These are phyloP conservation scores for Picochlorum costavermella DNA, from an alignment of 139 green algal genomes.

Conservation along the genomic window DNA sequence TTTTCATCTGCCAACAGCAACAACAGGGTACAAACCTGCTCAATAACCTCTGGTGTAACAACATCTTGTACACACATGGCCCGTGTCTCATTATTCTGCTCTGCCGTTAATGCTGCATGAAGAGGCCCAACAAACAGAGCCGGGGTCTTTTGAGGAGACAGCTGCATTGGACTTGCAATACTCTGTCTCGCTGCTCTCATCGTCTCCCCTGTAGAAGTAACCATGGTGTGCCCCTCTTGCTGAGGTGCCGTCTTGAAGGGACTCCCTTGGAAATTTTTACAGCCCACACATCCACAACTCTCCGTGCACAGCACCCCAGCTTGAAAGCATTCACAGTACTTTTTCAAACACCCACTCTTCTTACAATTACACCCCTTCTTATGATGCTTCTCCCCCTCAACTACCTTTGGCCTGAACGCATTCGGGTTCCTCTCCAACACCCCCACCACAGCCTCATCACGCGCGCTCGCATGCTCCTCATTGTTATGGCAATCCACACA, in stretches of 20 bases:
- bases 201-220: not conserved
- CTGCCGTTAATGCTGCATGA: not conserved
- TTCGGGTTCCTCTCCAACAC: conserved; percentile 85
- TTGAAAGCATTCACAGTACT: conserved; percentile 71
- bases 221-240: not conserved
- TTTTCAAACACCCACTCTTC: conserved; percentile 65
- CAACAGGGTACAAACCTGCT: conserved; percentile 31
- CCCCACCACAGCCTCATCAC: conserved; percentile 69
- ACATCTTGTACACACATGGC: conserved; percentile 15
- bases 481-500: conserved; percentile 86
- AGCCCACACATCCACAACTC: conserved; percentile 82
- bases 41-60: conserved; percentile 31
- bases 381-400: conserved; percentile 35
- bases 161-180: not conserved
- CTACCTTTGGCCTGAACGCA: conserved; percentile 83
- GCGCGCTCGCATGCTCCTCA: conserved; percentile 49
- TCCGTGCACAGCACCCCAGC: conserved; percentile 68
- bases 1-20: conserved; percentile 27
- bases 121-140: conserved; percentile 4
- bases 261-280: conserved; percentile 73
- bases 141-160: not conserved
- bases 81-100: conserved; percentile 10
- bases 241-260: not conserved
- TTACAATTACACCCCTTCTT: conserved; percentile 90
- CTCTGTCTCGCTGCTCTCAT: not conserved